Base-by-base conservation (phyloP, 371 early-diverging fungal genomes). In the Rhizopus delemar region DNA sequence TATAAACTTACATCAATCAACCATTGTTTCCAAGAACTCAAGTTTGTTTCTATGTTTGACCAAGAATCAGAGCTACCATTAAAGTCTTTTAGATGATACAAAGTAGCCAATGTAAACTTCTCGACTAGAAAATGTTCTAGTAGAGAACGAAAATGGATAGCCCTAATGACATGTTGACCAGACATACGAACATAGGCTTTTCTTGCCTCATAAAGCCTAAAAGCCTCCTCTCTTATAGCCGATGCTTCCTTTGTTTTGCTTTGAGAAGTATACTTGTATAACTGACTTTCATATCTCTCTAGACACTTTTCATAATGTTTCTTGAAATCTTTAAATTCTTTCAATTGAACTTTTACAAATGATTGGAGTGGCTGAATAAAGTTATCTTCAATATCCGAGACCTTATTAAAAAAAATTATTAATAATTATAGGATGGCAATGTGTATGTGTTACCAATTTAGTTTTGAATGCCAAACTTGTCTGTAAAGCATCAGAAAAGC, bases 191-290 rank as follows among this genome's bases (percentile, higher is more conserved):
- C 79, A 66, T 86, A 87, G 33, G 77, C 68, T 63, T 89, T 87
- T 45, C 89, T 81, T 34, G 78, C 71, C 57, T 90, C 89, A 57
- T 79, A 85, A 41, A 90, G 68, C 38, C 83, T 73, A 46, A 85
- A 87, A 2, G 89, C 88, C 45, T 90, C 89, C 71, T 90, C 91
- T 32, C 82, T 70, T 38, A 87, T 59, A 4, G 85, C 85, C 9
- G 82, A 80, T 8, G 85, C 72, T 58, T 91, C 91, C 51, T 89
- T 89, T 33, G 84, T 69, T 33, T 85, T 83, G 38, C 83, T 84
- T 49, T 84, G 79, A 22, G 74, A 67, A 11, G 74, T 70, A 57
- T 88, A 88, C 62, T 78, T 84, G 33, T 70, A 63, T 7, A 87
- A 58, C 38, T 86, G 86, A 31, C 76, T 64, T 56, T 91, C 91